Percentiles rank a stretch among this genome's conserved stretches.
Evolutionary conservation across 805 yeast genomes (phyloP).

Genomic region (Kockiozyma suomiensis): DNA sequence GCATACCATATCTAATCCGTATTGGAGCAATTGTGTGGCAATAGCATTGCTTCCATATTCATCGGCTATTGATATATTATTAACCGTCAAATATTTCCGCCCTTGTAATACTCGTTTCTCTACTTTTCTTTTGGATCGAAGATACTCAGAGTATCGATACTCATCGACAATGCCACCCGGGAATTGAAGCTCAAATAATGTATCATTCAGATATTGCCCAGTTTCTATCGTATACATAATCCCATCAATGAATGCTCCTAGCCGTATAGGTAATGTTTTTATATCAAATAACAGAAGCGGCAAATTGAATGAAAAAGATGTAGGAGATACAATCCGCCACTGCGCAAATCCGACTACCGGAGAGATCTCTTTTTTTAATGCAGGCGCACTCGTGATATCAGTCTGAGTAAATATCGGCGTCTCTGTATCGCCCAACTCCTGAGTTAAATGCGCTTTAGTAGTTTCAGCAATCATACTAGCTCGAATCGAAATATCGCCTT

Average conservation of each 20-base stretch:
- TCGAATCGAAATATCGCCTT: slow-evolving; percentile 18
- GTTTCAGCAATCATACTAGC: slow-evolving; percentile 12
- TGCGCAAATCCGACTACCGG: slow-evolving; percentile 22
- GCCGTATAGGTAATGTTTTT: slow-evolving; percentile 3
- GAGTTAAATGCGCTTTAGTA: no score
- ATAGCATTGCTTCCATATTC: slow-evolving; percentile 4
- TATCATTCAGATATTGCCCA: background rate
- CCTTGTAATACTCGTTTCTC: background rate
- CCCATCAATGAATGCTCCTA: slow-evolving; percentile 3
- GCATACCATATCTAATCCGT: slow-evolving; percentile 29
- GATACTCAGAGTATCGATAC: slow-evolving; percentile 6
- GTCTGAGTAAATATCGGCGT: background rate
- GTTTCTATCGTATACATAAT: background rate
- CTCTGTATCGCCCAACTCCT: no score
- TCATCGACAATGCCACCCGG: slow-evolving; percentile 23
- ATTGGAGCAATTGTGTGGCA: slow-evolving; percentile 15
- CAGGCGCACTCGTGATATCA: background rate
- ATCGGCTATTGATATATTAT: background rate
- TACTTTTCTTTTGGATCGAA: slow-evolving; percentile 4
- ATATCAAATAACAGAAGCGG: slow-evolving; percentile 21
- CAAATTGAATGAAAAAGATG: background rate
- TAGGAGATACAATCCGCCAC: slow-evolving; percentile 2
- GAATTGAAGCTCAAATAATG: background rate
- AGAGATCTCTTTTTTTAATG: background rate
- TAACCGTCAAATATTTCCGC: background rate